A percentile compares a stretch with the other conserved stretches of the same genome.
Conservation (phyloP, 2,329 filamentous ascomycete genomes). For the Plectosphaerella cucumerina region DNA sequence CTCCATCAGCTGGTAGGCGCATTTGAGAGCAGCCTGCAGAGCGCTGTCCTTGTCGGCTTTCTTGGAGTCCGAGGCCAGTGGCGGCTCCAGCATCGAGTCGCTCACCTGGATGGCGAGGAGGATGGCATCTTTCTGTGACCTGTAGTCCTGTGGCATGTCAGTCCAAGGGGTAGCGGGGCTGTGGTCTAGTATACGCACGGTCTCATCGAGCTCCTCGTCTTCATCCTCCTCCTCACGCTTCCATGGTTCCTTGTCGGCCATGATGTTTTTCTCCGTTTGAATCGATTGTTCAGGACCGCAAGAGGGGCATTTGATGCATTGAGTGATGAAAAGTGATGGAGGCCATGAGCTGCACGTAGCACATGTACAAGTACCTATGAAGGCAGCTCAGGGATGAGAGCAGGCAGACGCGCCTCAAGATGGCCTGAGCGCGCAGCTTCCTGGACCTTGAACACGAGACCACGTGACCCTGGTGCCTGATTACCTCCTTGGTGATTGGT, state of each 20-base stretch:
- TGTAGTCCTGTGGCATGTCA: slow-evolving; percentile 63
- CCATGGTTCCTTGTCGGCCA: slow-evolving; percentile 38
- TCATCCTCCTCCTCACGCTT: slow-evolving; percentile 60
- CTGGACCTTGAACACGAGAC: slow-evolving; percentile 4
- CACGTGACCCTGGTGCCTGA: slow-evolving; percentile 8
- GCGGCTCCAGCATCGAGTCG: slow-evolving; percentile 73
- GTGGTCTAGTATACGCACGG: slow-evolving; percentile 12
- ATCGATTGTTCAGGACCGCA: background rate
- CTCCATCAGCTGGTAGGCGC: slow-evolving; percentile 92
- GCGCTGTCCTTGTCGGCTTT: slow-evolving; percentile 77
- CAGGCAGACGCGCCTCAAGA: slow-evolving; percentile 6
- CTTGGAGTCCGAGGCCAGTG: slow-evolving; percentile 62
- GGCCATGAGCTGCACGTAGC: no score
- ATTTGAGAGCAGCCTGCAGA: slow-evolving; percentile 81
- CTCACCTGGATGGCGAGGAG: slow-evolving; percentile 93
- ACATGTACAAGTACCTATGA: background rate
- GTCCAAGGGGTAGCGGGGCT: slow-evolving; percentile 4
- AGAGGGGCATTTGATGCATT: background rate
- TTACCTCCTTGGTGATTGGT: slow-evolving; percentile 10
- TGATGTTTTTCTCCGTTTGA: slow-evolving; percentile 8
- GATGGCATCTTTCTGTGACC: slow-evolving; percentile 94
- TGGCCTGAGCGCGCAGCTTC: slow-evolving; percentile 1
- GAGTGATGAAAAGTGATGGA: background rate
- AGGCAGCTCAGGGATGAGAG: background rate
- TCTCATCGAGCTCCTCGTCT: slow-evolving; percentile 55